phyloP scores from a whole-genome alignment of 306 rosid species.

The Astragalus membranaceus region DNA sequence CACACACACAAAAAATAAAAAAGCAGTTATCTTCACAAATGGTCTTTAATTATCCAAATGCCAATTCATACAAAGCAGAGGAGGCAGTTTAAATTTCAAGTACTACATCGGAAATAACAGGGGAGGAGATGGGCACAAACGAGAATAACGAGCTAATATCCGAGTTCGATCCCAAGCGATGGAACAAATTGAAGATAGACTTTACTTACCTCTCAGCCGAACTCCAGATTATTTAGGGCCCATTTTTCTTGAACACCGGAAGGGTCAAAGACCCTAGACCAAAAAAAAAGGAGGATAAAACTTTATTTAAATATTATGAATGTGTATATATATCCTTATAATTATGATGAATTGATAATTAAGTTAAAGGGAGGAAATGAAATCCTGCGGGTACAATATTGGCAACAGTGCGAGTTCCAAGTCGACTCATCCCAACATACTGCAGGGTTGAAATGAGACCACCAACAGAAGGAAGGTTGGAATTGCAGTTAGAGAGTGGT shows the following conservation, averaged over 20 bases:
- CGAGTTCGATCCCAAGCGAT: too few species aligned
- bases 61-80: neutral
- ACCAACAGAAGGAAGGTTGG: conserved; percentile 28
- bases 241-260: too few species aligned
- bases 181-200: too few species aligned
- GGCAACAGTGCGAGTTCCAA: conserved; percentile 12
- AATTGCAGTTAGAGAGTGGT: conserved; percentile 28
- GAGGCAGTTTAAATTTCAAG: neutral
- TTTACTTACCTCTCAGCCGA: too few species aligned
- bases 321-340: neutral
- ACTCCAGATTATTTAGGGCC: too few species aligned
- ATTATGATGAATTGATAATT: neutral
- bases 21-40: neutral
- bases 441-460: conserved; percentile 15
- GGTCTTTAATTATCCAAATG: neutral
- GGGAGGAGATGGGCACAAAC: too few species aligned
- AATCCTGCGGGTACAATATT: conserved; percentile 28
- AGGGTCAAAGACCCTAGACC: too few species aligned
- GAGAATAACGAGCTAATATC: neutral
- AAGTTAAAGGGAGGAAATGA: conserved; percentile 21
- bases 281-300: neutral
- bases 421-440: conserved; percentile 3
- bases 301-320: conserved; percentile 13
- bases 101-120: neutral
- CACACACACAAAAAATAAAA: neutral